A percentile compares a stretch with the other conserved stretches of the same genome.
These are phyloP conservation scores for Acacia crassicarpa DNA, from an alignment of 306 rosid genomes.

Conservation along the genomic window DNA sequence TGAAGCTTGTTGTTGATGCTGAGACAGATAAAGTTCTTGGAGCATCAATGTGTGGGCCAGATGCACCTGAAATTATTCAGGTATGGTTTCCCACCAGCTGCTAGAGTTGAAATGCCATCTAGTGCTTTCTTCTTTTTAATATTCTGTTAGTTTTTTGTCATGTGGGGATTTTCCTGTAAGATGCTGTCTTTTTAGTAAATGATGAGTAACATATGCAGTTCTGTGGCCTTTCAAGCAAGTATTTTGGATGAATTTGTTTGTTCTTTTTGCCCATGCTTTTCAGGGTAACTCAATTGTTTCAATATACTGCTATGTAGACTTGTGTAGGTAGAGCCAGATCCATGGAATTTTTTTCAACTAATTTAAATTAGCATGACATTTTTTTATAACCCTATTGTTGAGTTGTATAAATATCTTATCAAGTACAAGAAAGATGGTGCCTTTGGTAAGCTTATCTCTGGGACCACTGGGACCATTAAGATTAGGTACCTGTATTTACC, in stretches of 20 bases:
- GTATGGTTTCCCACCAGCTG: slow-evolving; percentile 40
- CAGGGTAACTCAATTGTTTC: neutral
- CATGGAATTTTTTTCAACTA: neutral
- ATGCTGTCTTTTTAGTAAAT: neutral
- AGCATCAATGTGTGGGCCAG: slow-evolving; percentile 95
- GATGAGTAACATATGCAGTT: neutral
- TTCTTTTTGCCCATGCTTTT: neutral
- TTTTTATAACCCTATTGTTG: slow-evolving; percentile 12
- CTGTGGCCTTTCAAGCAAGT: neutral
- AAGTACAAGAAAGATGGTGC: neutral
- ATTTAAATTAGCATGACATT: neutral
- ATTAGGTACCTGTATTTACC: neutral
- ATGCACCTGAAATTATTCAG: slow-evolving; percentile 95
- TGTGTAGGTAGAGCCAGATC: neutral
- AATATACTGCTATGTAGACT: neutral
- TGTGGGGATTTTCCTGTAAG: neutral
- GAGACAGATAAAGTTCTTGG: slow-evolving; percentile 86
- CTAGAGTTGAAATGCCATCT: slow-evolving; percentile 11
- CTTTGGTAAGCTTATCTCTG: neutral
- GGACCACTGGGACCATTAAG: neutral
- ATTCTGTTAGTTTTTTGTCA: neutral
- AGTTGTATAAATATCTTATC: neutral
- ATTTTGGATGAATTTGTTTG: neutral
- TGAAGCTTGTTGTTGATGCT: slow-evolving; percentile 94
- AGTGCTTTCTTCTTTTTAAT: neutral